A percentile compares a stretch with the other conserved stretches of the same genome.
phyloP scores from a whole-genome alignment of 306 rosid species.

The Erythrophleum fordii region DNA sequence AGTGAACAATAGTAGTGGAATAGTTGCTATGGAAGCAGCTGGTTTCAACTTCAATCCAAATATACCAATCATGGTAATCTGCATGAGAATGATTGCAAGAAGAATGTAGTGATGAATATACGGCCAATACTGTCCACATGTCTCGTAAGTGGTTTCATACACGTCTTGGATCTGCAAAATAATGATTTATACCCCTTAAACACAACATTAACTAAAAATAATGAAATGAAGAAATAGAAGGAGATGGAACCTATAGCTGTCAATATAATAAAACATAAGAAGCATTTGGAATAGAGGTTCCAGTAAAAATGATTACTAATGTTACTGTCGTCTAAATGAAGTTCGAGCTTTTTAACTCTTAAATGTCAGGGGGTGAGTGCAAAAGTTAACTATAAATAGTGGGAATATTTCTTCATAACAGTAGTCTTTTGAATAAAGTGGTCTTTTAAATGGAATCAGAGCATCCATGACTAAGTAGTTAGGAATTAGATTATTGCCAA shows the following conservation, averaged over 20 bases:
- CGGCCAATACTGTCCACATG: slow-evolving; percentile 92
- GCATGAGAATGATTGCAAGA: slow-evolving; percentile 78
- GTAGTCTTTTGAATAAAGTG: too few relatives aligned
- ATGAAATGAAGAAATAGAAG: not conserved
- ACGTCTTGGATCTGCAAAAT: slow-evolving; percentile 82
- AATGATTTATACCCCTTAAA: not conserved
- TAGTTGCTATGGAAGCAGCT: slow-evolving; percentile 79
- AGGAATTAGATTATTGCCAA: too few relatives aligned
- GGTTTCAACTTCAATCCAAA: slow-evolving; percentile 84
- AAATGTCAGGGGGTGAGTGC: not conserved
- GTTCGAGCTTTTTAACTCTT: not conserved
- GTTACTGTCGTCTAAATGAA: not conserved
- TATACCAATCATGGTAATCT: slow-evolving; percentile 91
- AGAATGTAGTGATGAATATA: slow-evolving; percentile 79
- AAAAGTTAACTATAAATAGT: not conserved
- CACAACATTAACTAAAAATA: not conserved
- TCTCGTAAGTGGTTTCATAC: slow-evolving; percentile 75
- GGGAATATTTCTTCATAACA: not conserved
- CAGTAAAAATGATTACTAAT: not conserved
- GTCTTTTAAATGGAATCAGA: not conserved
- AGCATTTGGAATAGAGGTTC: not conserved
- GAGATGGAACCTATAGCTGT: not conserved
- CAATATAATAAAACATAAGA: not conserved
- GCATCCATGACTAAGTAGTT: not conserved
- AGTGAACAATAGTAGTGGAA: slow-evolving; percentile 73